These are phyloP conservation scores for Lepiota venenata DNA, from an alignment of 768 basidiomycete genomes.

Conservation along the genomic window DNA sequence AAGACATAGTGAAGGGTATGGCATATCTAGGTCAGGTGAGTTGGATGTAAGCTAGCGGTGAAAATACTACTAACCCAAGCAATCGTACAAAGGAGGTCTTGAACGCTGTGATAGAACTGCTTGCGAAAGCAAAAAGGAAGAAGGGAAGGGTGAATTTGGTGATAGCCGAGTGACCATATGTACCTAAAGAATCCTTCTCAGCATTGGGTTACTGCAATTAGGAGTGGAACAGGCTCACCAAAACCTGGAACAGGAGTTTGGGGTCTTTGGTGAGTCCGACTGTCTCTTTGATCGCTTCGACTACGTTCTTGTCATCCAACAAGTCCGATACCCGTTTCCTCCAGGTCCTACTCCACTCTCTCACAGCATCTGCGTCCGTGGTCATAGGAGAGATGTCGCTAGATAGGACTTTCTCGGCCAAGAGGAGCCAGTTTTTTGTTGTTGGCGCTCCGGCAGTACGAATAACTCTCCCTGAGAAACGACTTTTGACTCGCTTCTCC, in stretches of 20 bases:
- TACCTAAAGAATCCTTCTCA: constrained; percentile 29
- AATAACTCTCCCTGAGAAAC: constrained; percentile 91
- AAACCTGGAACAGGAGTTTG: constrained; percentile 50
- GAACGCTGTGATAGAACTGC: constrained; percentile 52
- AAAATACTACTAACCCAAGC: constrained; percentile 43
- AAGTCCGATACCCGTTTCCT: constrained; percentile 50
- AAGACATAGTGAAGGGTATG: constrained; percentile 79
- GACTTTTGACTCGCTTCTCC: constrained; percentile 96
- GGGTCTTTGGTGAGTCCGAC: constrained; percentile 61
- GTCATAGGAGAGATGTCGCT: constrained; percentile 19
- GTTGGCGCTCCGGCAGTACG: constrained; percentile 63
- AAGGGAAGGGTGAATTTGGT: constrained; percentile 51
- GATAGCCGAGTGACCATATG: constrained; percentile 42
- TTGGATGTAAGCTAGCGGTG: background rate
- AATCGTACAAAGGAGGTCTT: constrained; percentile 47
- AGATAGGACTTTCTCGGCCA: constrained; percentile 46
- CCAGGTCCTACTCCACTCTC: constrained; percentile 70
- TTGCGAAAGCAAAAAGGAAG: constrained; percentile 35
- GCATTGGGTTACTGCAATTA: background rate
- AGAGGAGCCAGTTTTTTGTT: constrained; percentile 44
- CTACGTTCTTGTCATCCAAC: constrained; percentile 43
- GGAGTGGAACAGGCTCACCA: constrained; percentile 42
- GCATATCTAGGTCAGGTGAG: constrained; percentile 44
- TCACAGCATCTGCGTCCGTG: constrained; percentile 12
- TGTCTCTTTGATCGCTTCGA: constrained; percentile 49